Percentiles rank a stretch among this genome's conserved stretches.
phyloP scores from a whole-genome alignment of 495 filamentous ascomycete species.

The Massariosphaeria phaeospora region DNA sequence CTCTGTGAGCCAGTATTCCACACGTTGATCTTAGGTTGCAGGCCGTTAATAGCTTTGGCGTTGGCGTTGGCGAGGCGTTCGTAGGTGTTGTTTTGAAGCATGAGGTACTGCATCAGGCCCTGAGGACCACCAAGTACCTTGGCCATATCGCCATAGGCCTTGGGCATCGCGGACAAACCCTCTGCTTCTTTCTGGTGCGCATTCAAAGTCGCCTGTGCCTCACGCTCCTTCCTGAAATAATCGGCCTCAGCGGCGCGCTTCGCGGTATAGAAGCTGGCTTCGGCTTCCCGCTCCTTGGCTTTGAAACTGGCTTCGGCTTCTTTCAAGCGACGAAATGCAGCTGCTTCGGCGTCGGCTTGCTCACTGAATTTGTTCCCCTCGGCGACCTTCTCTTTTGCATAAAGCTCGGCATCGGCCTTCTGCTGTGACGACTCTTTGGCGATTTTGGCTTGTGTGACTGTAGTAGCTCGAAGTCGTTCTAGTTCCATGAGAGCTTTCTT shows the following conservation, averaged over 20 bases:
- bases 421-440: conserved; percentile 66
- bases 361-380: conserved; percentile 35
- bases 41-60: conserved; percentile 64
- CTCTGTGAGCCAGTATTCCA: conserved; percentile 68
- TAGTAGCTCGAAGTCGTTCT: conserved; percentile 67
- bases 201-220: conserved; percentile 60
- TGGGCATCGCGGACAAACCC: conserved; percentile 67
- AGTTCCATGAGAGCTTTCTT: conserved; percentile 74
- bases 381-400: conserved; percentile 38
- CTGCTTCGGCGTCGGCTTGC: conserved; percentile 38
- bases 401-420: conserved; percentile 63
- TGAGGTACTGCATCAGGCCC: conserved; percentile 66
- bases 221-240: conserved; percentile 30
- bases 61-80: conserved; percentile 63
- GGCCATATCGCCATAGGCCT: conserved; percentile 64
- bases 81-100: conserved; percentile 66
- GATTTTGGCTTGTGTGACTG: conserved; percentile 74
- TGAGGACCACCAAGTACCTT: conserved; percentile 69
- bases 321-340: conserved; percentile 24
- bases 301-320: conserved; percentile 32
- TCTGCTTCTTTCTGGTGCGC: conserved; percentile 66
- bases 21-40: conserved; percentile 81
- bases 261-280: conserved; percentile 37
- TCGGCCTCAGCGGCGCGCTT: conserved; percentile 27
- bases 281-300: conserved; percentile 40